These are phyloP conservation scores for Gnomoniopsis sp. DNA, from an alignment of 2,329 filamentous ascomycete species.

Conservation along the genomic window DNA sequence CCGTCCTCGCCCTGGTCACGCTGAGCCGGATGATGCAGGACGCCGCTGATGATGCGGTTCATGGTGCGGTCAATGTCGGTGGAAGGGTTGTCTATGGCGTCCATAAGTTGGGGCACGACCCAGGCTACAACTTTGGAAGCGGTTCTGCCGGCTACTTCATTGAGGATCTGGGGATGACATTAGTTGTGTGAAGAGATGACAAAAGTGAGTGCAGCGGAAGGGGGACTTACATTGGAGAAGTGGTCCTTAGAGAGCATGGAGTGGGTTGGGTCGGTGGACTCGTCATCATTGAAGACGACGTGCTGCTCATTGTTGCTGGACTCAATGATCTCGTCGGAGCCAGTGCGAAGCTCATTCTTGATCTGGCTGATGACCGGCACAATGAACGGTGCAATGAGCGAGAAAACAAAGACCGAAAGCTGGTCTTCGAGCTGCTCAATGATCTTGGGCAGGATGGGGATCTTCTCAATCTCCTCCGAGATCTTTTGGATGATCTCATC, in stretches of 20 bases:
- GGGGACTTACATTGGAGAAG: conserved; percentile 71
- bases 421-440: conserved; percentile 86
- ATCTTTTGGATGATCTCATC: conserved; percentile 83
- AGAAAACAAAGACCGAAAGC: conserved; percentile 85
- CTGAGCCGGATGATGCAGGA: conserved; percentile 86
- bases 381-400: conserved; percentile 83
- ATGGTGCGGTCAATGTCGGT: conserved; percentile 68
- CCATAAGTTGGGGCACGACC: conserved; percentile 85
- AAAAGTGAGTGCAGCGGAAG: background rate
- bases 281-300: conserved; percentile 79
- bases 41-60: conserved; percentile 73
- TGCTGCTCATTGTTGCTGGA: conserved; percentile 81
- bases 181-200: conserved; percentile 4
- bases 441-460: conserved; percentile 79
- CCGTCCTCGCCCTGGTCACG: conserved; percentile 68
- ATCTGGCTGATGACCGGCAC: conserved; percentile 83
- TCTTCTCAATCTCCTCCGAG: conserved; percentile 73
- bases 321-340: conserved; percentile 82
- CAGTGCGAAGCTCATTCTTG: conserved; percentile 80
- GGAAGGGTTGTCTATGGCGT: conserved; percentile 77
- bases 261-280: conserved; percentile 79
- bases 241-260: conserved; percentile 97
- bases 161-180: conserved; percentile 59
- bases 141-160: conserved; percentile 81
- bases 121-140: conserved; percentile 77